phyloP scores from a whole-genome alignment of 441 rosid genomes.

The Aleurites moluccanus region DNA sequence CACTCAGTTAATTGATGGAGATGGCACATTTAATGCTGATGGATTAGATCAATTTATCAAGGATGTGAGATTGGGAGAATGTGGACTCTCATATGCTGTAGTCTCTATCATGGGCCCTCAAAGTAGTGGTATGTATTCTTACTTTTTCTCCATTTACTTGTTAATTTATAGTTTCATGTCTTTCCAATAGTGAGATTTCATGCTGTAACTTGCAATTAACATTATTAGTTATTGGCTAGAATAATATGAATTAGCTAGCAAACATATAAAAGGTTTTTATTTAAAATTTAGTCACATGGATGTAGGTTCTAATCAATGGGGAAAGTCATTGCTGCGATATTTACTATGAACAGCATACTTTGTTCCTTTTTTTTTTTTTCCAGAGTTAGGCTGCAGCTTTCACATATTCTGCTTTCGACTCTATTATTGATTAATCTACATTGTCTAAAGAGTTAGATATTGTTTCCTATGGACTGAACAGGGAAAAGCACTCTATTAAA shows the following conservation, averaged over 20 bases:
- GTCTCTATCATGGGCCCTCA: slow-evolving; percentile 99
- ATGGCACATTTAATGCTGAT: slow-evolving; percentile 65
- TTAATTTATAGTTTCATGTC: neutral
- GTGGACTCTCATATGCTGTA: slow-evolving; percentile 94
- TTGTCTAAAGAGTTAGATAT: slow-evolving; percentile 21
- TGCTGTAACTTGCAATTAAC: neutral
- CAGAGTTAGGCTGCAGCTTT: neutral
- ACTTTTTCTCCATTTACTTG: neutral
- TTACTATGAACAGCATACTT: neutral
- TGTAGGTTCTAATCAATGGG: neutral
- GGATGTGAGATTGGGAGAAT: slow-evolving; percentile 68
- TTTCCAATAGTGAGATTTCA: slow-evolving; percentile 2
- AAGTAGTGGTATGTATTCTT: slow-evolving; percentile 78
- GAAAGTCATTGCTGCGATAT: neutral
- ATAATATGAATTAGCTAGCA: neutral
- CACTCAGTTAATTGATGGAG: slow-evolving; percentile 94
- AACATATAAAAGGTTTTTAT: neutral
- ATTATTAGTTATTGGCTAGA: neutral
- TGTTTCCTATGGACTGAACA: slow-evolving; percentile 42
- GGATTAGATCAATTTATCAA: slow-evolving; percentile 78
- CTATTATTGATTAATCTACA: neutral
- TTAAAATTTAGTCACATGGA: neutral
- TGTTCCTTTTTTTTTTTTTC: neutral
- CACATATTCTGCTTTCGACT: neutral
- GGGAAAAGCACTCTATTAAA: slow-evolving; percentile 98